Percentiles rank a stretch among this genome's conserved stretches.
These are phyloP conservation scores for Stenocarpella maydis DNA, from an alignment of 2,329 filamentous ascomycete genomes.

Conservation along the genomic window DNA sequence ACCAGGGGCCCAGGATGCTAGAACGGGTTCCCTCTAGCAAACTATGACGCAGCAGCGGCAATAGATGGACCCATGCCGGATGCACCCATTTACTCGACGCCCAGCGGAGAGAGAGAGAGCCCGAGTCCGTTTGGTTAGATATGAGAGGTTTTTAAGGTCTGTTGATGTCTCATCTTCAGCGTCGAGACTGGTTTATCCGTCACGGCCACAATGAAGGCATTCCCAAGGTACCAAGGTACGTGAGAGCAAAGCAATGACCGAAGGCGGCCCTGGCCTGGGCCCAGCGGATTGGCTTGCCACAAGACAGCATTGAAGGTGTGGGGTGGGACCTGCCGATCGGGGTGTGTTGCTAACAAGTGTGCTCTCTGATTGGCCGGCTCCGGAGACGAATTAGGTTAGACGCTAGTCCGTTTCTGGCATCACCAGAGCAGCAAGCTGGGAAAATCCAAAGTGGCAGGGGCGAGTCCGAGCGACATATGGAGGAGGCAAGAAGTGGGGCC, in stretches of 20 bases:
- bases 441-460: neutral
- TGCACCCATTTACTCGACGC: neutral
- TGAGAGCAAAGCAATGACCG: too few species aligned
- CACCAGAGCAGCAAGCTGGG: neutral
- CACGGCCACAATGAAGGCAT: neutral
- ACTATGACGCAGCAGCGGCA: neutral
- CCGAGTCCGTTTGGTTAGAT: neutral
- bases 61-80: neutral
- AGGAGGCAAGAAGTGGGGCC: too few species aligned
- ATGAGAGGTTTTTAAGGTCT: neutral
- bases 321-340: slow-evolving; percentile 15
- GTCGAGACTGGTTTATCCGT: too few species aligned
- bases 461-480: too few species aligned
- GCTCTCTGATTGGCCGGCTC: neutral
- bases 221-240: neutral
- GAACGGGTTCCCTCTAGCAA: neutral
- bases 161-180: neutral
- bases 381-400: neutral
- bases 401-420: neutral
- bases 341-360: too few species aligned
- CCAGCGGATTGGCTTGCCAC: slow-evolving; percentile 13
- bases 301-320: neutral
- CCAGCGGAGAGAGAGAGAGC: too few species aligned
- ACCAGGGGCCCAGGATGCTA: neutral
- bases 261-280: too few species aligned